Evolutionary conservation across 2,329 filamentous ascomycete genomes (phyloP).

Genomic region (Fusarium papillatum): DNA sequence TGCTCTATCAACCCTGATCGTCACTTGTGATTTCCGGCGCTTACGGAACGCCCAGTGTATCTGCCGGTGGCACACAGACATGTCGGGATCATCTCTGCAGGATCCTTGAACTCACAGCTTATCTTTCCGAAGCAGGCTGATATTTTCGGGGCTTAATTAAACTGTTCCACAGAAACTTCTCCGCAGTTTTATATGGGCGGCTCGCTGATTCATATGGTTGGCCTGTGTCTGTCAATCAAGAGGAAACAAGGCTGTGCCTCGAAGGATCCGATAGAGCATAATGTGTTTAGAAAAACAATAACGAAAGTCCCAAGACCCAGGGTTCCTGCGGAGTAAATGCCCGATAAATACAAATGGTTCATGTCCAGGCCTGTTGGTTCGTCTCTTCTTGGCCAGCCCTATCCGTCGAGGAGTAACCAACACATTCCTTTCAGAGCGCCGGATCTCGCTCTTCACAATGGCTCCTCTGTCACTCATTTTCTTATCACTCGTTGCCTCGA

Average conservation of each 20-base stretch:
- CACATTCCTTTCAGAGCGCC: background rate
- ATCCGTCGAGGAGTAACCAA: background rate
- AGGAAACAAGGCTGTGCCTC: background rate
- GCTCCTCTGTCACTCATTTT: slow-evolving; percentile 9
- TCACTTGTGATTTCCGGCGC: background rate
- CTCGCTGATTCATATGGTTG: background rate
- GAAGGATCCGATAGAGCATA: background rate
- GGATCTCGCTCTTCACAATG: slow-evolving; percentile 9
- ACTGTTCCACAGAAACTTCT: background rate
- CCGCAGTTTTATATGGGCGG: background rate
- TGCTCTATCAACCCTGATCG: background rate
- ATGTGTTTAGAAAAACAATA: background rate
- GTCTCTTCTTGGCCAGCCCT: background rate
- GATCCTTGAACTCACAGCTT: background rate
- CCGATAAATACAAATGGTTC: background rate
- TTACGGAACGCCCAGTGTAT: background rate
- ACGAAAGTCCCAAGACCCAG: background rate
- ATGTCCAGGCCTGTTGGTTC: background rate
- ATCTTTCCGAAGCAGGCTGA: background rate
- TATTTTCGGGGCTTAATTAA: background rate
- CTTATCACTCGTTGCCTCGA: slow-evolving; percentile 7
- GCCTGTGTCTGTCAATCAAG: background rate
- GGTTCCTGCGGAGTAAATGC: background rate
- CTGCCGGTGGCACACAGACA: background rate
- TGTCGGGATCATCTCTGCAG: background rate